A percentile compares a stretch with the other conserved stretches of the same genome.
These are phyloP conservation scores for Chaetomiaceae sp. DNA, from an alignment of 2,329 filamentous ascomycete genomes.

Conservation along the genomic window DNA sequence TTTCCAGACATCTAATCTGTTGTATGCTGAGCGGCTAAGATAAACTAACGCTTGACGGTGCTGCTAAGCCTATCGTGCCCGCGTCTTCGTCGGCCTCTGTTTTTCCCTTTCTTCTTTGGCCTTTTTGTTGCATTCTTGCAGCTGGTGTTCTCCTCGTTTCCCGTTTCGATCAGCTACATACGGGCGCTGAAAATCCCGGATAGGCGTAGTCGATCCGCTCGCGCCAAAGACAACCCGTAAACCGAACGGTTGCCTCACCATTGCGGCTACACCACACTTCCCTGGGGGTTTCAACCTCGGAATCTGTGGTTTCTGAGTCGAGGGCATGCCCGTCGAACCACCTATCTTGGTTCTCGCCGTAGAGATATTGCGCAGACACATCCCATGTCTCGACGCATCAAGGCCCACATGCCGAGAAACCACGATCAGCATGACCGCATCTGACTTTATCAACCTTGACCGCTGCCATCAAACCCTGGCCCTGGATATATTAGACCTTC, in stretches of 20 bases:
- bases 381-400: no score
- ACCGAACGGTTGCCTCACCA: not conserved
- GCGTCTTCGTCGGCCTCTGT: no score
- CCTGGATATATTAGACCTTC: not conserved
- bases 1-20: no score
- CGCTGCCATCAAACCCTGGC: not conserved
- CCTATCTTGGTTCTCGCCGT: no score
- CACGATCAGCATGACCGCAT: not conserved
- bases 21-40: no score
- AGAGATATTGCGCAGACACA: not conserved
- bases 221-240: no score
- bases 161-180: conserved; percentile 14
- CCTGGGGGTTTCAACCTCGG: not conserved
- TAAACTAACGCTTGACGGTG: no score
- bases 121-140: not conserved
- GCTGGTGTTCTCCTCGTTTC: not conserved
- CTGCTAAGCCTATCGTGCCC: no score
- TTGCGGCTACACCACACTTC: not conserved
- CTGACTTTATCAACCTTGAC: not conserved
- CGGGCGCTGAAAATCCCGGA: conserved; percentile 12
- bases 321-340: no score
- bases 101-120: not conserved
- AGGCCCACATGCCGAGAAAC: not conserved
- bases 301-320: no score
- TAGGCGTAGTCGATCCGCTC: not conserved